phyloP scores from a whole-genome alignment of 163 green algal species.

The Trebouxia gelatinosa region DNA sequence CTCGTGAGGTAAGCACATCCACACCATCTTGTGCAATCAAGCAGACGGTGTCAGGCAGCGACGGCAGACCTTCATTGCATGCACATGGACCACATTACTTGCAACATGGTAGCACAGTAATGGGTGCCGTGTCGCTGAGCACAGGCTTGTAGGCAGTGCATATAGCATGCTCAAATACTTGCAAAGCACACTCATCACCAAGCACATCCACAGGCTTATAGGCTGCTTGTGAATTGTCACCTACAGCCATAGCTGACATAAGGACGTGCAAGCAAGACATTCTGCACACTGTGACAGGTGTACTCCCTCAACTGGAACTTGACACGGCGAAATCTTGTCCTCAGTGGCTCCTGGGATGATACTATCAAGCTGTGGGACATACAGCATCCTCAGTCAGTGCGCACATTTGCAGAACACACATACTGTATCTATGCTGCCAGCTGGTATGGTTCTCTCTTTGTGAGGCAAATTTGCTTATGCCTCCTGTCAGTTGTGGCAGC shows the following conservation, averaged over 20 bases:
- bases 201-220: too few relatives aligned
- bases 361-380: constrained; percentile 89
- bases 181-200: too few relatives aligned
- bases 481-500: too few relatives aligned
- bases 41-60: neutral
- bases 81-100: neutral
- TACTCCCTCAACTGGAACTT: constrained; percentile 90
- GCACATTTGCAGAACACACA: constrained; percentile 90
- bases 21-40: neutral
- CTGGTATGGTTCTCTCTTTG: constrained; percentile 74
- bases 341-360: constrained; percentile 90
- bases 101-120: neutral
- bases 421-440: constrained; percentile 96
- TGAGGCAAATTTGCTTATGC: too few relatives aligned
- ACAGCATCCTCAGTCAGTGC: constrained; percentile 56
- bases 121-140: neutral
- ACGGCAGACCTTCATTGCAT: neutral
- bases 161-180: neutral
- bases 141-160: neutral
- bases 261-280: neutral
- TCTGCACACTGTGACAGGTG: constrained; percentile 49
- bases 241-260: neutral
- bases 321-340: constrained; percentile 78
- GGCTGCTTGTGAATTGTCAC: neutral
- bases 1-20: constrained; percentile 80